Conservation (phyloP, 2,329 filamentous ascomycete species). For the Fusarium sp. region DNA sequence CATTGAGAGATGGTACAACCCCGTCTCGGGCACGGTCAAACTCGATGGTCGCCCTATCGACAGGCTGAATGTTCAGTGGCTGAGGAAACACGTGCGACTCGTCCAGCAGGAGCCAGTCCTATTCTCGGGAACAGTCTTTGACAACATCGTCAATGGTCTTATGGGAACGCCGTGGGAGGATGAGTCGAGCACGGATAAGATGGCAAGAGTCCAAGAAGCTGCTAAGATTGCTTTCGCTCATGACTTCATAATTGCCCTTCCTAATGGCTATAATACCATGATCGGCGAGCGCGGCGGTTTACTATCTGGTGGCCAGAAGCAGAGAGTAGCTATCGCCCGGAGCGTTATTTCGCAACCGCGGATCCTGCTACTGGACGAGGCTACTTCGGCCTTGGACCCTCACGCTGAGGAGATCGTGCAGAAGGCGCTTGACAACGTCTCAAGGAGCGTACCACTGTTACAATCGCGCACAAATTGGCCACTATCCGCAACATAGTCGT, state of each 20-base stretch:
- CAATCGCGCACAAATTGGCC: slow-evolving; percentile 73
- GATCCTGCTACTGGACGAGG: slow-evolving; percentile 77
- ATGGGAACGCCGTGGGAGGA: slow-evolving; percentile 58
- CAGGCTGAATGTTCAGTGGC: slow-evolving; percentile 57
- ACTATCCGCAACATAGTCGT: slow-evolving; percentile 53
- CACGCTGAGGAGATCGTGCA: slow-evolving; percentile 66
- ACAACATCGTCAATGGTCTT: slow-evolving; percentile 69
- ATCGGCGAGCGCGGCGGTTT: slow-evolving; percentile 76
- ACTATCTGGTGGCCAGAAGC: slow-evolving; percentile 76
- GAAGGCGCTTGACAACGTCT: slow-evolving; percentile 67
- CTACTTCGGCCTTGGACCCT: slow-evolving; percentile 69
- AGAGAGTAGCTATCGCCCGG: slow-evolving; percentile 76
- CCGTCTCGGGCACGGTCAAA: slow-evolving; percentile 53
- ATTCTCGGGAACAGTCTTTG: slow-evolving; percentile 65
- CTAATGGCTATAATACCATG: slow-evolving; percentile 65
- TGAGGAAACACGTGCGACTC: slow-evolving; percentile 56
- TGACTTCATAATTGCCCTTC: slow-evolving; percentile 65
- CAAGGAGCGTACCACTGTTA: slow-evolving; percentile 73
- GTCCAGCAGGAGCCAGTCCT: slow-evolving; percentile 62
- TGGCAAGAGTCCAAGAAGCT: slow-evolving; percentile 61
- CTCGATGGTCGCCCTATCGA: slow-evolving; percentile 55
- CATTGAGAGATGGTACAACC: slow-evolving; percentile 59
- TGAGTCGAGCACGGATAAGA: slow-evolving; percentile 58
- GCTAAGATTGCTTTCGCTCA: slow-evolving; percentile 66
- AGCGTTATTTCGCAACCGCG: slow-evolving; percentile 73